phyloP scores from a whole-genome alignment of 352 stramenopile species.

The Phytopythium delawarense region DNA sequence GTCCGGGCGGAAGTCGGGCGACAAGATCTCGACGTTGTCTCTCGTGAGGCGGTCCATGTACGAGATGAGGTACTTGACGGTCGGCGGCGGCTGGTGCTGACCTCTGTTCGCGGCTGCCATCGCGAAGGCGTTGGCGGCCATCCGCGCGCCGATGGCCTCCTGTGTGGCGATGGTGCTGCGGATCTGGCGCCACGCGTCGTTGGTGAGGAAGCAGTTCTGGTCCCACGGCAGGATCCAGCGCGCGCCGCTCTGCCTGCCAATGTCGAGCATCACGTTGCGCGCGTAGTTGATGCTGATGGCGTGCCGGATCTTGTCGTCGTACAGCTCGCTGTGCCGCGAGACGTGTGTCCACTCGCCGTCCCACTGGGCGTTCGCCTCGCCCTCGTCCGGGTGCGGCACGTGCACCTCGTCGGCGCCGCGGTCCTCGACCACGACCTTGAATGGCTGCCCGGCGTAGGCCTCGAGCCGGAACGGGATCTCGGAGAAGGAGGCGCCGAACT shows the following conservation, averaged over 20 bases:
- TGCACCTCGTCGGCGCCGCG: constrained; percentile 30
- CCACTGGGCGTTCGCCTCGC: constrained; percentile 23
- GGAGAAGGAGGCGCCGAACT: constrained; percentile 32
- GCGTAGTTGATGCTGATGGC: constrained; percentile 46
- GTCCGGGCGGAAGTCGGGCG: constrained; percentile 21
- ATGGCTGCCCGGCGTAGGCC: constrained; percentile 28
- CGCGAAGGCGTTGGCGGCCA: constrained; percentile 13
- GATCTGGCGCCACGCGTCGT: constrained; percentile 37
- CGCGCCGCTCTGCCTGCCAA: constrained; percentile 26
- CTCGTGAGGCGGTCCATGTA: constrained; percentile 45
- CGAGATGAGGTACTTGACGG: constrained; percentile 47
- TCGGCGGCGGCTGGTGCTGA: constrained; percentile 1
- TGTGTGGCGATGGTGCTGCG: constrained; percentile 20
- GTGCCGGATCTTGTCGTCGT: constrained; percentile 48
- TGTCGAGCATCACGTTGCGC: constrained; percentile 43
- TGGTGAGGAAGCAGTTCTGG: constrained; percentile 46
- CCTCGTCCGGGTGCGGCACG: constrained; percentile 2
- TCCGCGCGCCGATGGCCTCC: not conserved
- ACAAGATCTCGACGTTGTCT: constrained; percentile 44
- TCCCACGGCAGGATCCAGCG: constrained; percentile 52
- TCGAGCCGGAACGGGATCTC: constrained; percentile 37
- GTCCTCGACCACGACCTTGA: constrained; percentile 44
- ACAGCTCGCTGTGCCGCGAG: constrained; percentile 30
- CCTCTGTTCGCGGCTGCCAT: not conserved
- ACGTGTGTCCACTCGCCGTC: constrained; percentile 25